Evolutionary conservation across 768 basidiomycete genomes (phyloP).

Genomic region (Leccinum imitatum): DNA sequence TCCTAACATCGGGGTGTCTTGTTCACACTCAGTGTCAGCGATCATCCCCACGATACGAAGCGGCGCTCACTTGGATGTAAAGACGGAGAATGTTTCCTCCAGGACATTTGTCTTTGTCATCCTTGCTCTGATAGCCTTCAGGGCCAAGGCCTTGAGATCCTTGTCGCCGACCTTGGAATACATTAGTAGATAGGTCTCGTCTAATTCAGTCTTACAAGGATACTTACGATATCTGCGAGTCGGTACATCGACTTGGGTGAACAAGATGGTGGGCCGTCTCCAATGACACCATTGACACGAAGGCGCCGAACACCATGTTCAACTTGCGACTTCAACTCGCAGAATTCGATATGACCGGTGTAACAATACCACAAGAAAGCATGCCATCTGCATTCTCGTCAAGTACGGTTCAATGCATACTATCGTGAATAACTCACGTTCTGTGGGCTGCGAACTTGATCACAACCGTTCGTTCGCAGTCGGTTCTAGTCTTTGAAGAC

Average conservation of each 20-base stretch:
- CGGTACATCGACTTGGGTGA: constrained; percentile 41
- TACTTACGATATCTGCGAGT: constrained; percentile 32
- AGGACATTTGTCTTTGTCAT: constrained; percentile 24
- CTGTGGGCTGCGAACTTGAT: constrained; percentile 18
- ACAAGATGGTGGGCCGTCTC: constrained; percentile 18
- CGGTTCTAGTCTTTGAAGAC: neutral
- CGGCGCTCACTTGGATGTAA: constrained; percentile 24
- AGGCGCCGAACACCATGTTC: neutral
- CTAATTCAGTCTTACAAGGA: too few relatives aligned
- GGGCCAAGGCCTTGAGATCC: constrained; percentile 18
- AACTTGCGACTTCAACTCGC: constrained; percentile 7
- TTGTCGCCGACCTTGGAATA: constrained; percentile 13
- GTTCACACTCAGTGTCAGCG: neutral
- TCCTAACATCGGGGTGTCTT: constrained; percentile 18
- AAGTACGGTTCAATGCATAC: neutral
- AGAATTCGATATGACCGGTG: constrained; percentile 20
- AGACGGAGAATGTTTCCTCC: constrained; percentile 28
- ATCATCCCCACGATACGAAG: neutral
- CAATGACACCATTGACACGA: neutral
- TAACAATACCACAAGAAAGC: constrained; percentile 30
- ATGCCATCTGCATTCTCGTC: constrained; percentile 18
- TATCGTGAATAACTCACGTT: constrained; percentile 8
- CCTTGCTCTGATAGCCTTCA: constrained; percentile 18
- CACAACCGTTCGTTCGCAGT: neutral
- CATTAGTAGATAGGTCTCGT: neutral